Conservation (phyloP, 2,329 filamentous ascomycete species). For the Monilinia aucupariae region DNA sequence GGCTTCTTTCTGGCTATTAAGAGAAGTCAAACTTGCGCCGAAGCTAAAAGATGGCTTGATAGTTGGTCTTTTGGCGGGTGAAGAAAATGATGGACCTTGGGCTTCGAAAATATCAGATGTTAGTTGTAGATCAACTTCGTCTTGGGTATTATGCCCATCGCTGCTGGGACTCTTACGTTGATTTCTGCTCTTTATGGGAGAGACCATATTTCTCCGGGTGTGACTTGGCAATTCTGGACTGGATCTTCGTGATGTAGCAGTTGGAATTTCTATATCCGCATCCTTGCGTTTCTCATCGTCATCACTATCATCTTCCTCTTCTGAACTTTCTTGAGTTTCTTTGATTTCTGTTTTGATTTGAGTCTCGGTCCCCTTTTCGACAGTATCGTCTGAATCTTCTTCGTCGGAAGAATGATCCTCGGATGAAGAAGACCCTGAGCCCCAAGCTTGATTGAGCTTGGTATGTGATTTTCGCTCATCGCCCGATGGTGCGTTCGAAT, state of each 20-base stretch:
- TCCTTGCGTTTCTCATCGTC: not conserved
- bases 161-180: slow-evolving; percentile 26
- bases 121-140: slow-evolving; percentile 31
- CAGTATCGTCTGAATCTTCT: slow-evolving; percentile 9
- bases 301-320: slow-evolving; percentile 17
- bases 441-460: not conserved
- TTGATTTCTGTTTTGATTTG: slow-evolving; percentile 6
- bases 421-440: not conserved
- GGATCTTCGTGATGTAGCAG: slow-evolving; percentile 15
- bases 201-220: slow-evolving; percentile 10
- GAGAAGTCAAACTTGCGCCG: slow-evolving; percentile 25
- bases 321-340: slow-evolving; percentile 7
- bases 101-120: slow-evolving; percentile 31
- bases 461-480: slow-evolving; percentile 1
- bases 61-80: slow-evolving; percentile 18
- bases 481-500: slow-evolving; percentile 9
- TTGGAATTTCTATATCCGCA: slow-evolving; percentile 13
- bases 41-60: slow-evolving; percentile 24
- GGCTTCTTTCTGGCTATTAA: slow-evolving; percentile 19
- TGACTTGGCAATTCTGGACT: slow-evolving; percentile 15
- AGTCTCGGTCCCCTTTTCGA: slow-evolving; percentile 2
- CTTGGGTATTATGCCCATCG: slow-evolving; percentile 26
- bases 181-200: slow-evolving; percentile 11
- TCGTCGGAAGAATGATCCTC: slow-evolving; percentile 10
- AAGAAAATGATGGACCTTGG: slow-evolving; percentile 5